Conservation (phyloP, 257 asterid species). For the Primulina eburnea region DNA sequence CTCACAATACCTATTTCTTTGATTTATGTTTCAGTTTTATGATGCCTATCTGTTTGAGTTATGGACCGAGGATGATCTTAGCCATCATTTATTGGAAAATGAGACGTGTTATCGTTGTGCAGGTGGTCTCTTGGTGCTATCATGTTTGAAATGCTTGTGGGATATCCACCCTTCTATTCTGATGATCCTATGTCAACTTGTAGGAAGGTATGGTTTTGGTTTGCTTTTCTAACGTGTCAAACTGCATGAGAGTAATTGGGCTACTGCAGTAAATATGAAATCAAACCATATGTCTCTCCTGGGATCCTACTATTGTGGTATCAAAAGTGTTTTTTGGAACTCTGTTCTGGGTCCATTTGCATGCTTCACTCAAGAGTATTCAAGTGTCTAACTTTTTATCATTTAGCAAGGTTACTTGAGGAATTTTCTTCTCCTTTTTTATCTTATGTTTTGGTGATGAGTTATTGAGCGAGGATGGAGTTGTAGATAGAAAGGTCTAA, state of each 20-base stretch:
- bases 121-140: slow-evolving; percentile 99
- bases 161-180: slow-evolving; percentile 96
- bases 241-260: slow-evolving; percentile 3
- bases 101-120: slow-evolving; percentile 30
- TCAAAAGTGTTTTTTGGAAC: slow-evolving; percentile 15
- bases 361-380: slow-evolving; percentile 5
- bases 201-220: slow-evolving; percentile 66
- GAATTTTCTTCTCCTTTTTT: slow-evolving; percentile 16
- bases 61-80: slow-evolving; percentile 18
- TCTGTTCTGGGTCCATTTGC: slow-evolving; percentile 4
- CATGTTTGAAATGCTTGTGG: slow-evolving; percentile 98
- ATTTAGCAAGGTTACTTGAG: slow-evolving; percentile 19
- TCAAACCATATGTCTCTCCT: background rate
- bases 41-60: background rate
- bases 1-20: background rate
- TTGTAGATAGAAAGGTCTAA: slow-evolving; percentile 14
- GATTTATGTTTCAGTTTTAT: background rate
- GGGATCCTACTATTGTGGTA: background rate
- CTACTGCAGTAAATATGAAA: background rate
- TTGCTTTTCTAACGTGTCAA: slow-evolving; percentile 18
- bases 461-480: slow-evolving; percentile 15
- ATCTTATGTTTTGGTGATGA: slow-evolving; percentile 2
- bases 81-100: slow-evolving; percentile 21
- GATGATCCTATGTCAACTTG: slow-evolving; percentile 99
- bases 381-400: background rate